A percentile compares a stretch with the other conserved stretches of the same genome.
phyloP scores from a whole-genome alignment of 192 early-diverging fungal genomes.

The Piromyces finnis region DNA sequence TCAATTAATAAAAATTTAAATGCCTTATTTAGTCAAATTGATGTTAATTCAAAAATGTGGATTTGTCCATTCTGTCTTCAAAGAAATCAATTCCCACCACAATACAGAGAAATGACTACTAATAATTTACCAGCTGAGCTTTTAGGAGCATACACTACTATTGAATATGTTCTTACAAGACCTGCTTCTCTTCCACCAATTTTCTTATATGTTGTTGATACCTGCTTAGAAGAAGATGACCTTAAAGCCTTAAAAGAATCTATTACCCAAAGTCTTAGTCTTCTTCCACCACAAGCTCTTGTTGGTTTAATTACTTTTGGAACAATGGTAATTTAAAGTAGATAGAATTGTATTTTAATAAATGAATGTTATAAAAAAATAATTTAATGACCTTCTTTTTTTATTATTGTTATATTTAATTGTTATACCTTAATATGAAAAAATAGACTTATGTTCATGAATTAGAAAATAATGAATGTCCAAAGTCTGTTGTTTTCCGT shows the following conservation, averaged over 20 bases:
- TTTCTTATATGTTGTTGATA: constrained; percentile 94
- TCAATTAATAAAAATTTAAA: no score
- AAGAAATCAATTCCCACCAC: constrained; percentile 90
- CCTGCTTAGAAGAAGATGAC: constrained; percentile 87
- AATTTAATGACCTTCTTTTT: no score
- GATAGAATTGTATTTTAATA: no score
- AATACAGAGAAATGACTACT: constrained; percentile 88
- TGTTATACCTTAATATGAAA: no score
- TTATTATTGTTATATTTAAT: no score
- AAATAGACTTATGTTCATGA: constrained; percentile 86
- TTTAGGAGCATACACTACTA: constrained; percentile 76
- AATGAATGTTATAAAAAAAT: no score
- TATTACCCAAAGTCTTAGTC: constrained; percentile 69
- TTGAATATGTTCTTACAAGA: constrained; percentile 84
- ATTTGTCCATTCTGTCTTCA: constrained; percentile 97
- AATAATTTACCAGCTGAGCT: constrained; percentile 87
- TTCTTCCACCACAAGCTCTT: constrained; percentile 78
- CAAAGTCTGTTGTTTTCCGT: constrained; percentile 94
- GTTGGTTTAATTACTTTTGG: constrained; percentile 95
- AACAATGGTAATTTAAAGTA: constrained; percentile 84
- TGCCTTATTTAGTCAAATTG: constrained; percentile 93
- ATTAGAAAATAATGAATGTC: constrained; percentile 84
- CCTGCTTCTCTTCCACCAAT: constrained; percentile 68
- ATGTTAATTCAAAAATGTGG: constrained; percentile 89
- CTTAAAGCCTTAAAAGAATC: constrained; percentile 90